Evolutionary conservation across 2,329 filamentous ascomycete genomes (phyloP), one percentile per base, ranked within the genome.

Genomic region (Coniella vitis): DNA sequence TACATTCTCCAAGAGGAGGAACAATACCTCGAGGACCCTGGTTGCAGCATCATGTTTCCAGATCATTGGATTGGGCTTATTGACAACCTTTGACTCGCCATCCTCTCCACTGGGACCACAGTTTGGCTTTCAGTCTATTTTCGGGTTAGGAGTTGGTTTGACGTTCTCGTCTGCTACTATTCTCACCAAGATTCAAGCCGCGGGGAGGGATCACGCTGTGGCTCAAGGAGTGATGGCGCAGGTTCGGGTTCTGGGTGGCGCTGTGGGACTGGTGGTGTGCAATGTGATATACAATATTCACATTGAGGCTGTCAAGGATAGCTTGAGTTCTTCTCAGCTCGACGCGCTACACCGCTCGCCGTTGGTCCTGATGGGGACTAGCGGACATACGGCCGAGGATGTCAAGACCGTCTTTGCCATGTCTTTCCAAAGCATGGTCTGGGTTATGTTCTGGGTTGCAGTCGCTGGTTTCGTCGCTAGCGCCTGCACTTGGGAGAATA

Each of bases 161-260:
- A 75, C 73, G 9, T 76, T 81, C 53, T 76, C 75, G 0, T 71
- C 74, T 2, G 73, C 73, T 7, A 80, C 78, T 0, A 78, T 83
- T 49, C 73, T 81, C 57, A 77, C 76, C 2, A 75, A 74, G 39
- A 67, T 80, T 13, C 70, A 79, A 40, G 70, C 74, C 0, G 63
- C 69, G 16, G 61, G 65, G 7, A 67, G 66, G 49, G 73, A 79
- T 47, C 66, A 78, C 43, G 79, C 79, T 1, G 74, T 78, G 2
- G 78, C 76, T 0, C 78, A 83, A 55, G 80, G 79, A 0, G 73
- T 78, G 4, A 69, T 82, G 9, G 76, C 79, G 1, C 79, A 84
- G 60, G 72, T 75, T 2, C 72, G 80, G 13, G 75, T 83, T 0
- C 63, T 83, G 2, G 80, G 80, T 1, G 79, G 80, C 3, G 75